A percentile compares a stretch with the other conserved stretches of the same genome.
These are phyloP conservation scores for Trichoderma gracile DNA, from an alignment of 2,329 filamentous ascomycete genomes.

Conservation along the genomic window DNA sequence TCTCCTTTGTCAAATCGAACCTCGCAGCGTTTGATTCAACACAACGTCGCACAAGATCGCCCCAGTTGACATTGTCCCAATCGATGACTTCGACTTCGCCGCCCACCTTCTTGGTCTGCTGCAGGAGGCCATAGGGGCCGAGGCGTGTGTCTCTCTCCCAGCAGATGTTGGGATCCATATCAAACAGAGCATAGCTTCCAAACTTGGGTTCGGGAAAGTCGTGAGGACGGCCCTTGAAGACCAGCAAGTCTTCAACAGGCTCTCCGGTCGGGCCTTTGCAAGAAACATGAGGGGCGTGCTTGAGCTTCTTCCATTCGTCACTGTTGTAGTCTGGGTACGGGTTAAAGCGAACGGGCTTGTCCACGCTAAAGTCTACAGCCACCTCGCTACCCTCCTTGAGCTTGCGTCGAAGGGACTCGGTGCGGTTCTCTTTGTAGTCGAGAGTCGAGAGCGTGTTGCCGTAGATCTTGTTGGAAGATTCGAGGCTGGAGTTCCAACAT, in stretches of 20 bases:
- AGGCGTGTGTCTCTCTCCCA: constrained; percentile 70
- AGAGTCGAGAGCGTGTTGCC: constrained; percentile 56
- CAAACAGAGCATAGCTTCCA: constrained; percentile 62
- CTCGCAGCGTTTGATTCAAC: constrained; percentile 65
- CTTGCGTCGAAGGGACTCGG: constrained; percentile 35
- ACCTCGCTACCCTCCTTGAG: constrained; percentile 40
- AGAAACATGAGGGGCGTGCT: constrained; percentile 59
- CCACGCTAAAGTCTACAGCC: constrained; percentile 44
- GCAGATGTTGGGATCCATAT: constrained; percentile 63
- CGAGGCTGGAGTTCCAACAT: constrained; percentile 38
- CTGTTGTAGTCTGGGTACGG: constrained; percentile 73
- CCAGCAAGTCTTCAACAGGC: constrained; percentile 60
- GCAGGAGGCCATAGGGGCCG: constrained; percentile 62
- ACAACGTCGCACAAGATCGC: constrained; percentile 67
- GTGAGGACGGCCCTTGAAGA: constrained; percentile 62
- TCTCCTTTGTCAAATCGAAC: constrained; percentile 50
- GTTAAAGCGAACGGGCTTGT: constrained; percentile 60
- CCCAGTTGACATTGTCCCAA: constrained; percentile 71
- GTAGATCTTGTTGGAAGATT: constrained; percentile 55
- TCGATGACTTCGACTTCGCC: constrained; percentile 45
- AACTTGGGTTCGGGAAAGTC: constrained; percentile 62
- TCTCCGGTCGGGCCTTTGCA: constrained; percentile 66
- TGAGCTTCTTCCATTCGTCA: constrained; percentile 56
- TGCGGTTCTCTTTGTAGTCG: constrained; percentile 43
- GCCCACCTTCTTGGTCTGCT: constrained; percentile 49